These are phyloP conservation scores for Nelumbo lutea DNA, from an alignment of 164 flowering plant species.

Conservation along the genomic window DNA sequence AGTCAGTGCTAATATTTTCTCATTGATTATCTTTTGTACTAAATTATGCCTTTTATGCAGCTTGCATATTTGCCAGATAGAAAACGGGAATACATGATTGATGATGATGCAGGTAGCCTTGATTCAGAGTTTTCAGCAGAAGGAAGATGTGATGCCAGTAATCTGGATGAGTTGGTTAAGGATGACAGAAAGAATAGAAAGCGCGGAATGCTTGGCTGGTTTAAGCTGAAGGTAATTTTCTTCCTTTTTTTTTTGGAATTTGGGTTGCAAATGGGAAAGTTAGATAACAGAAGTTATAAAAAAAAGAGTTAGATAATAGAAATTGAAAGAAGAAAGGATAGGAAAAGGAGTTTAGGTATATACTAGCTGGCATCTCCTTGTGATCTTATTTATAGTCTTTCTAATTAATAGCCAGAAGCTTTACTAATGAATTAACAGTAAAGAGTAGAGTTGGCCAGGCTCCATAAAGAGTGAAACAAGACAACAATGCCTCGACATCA, in stretches of 20 bases:
- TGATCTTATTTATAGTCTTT: no score
- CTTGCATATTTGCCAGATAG: slow-evolving; percentile 79
- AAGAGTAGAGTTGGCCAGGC: no score
- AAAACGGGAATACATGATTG: slow-evolving; percentile 54
- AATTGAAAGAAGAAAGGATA: not conserved
- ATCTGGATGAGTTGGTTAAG: slow-evolving; percentile 49
- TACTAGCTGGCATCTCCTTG: not conserved
- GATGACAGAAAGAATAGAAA: slow-evolving; percentile 49
- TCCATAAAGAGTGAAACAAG: no score
- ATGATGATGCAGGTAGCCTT: slow-evolving; percentile 60
- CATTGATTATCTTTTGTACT: not conserved
- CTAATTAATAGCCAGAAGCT: no score
- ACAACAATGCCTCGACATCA: no score
- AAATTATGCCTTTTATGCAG: slow-evolving; percentile 35
- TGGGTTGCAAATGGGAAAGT: not conserved
- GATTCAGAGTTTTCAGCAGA: slow-evolving; percentile 55
- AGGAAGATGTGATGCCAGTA: slow-evolving; percentile 37
- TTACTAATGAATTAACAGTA: no score
- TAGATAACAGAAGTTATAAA: not conserved
- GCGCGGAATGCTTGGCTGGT: slow-evolving; percentile 89
- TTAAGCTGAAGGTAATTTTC: slow-evolving; percentile 52
- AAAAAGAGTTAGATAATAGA: not conserved
- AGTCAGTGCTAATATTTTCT: not conserved
- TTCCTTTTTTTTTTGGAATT: slow-evolving; percentile 6
- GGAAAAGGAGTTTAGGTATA: not conserved